Conservation (phyloP, 495 filamentous ascomycete species). For the Lichina pygmaea region DNA sequence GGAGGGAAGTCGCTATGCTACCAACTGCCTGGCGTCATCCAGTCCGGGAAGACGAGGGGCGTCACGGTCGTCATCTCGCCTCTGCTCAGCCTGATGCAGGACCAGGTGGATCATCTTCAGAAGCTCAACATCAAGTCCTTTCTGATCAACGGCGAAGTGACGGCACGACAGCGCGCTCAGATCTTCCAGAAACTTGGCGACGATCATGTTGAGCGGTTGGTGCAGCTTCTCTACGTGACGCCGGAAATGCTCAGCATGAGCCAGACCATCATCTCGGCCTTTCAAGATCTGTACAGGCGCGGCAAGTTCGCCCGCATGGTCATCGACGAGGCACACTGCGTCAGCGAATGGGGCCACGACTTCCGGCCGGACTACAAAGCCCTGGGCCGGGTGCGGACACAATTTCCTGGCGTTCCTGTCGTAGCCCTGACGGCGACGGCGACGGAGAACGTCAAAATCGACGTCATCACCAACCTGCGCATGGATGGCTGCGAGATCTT, state of each 20-base stretch:
- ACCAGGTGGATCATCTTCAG: slow-evolving; percentile 63
- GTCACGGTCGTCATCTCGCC: slow-evolving; percentile 91
- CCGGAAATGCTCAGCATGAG: slow-evolving; percentile 89
- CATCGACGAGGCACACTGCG: slow-evolving; percentile 94
- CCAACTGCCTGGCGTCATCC: slow-evolving; percentile 73
- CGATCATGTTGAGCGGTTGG: slow-evolving; percentile 30
- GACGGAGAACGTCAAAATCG: slow-evolving; percentile 69
- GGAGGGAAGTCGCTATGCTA: slow-evolving; percentile 95
- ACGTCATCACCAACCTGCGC: slow-evolving; percentile 66
- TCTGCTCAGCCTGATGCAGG: slow-evolving; percentile 82
- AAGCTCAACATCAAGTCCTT: slow-evolving; percentile 52
- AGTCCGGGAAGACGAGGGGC: slow-evolving; percentile 50
- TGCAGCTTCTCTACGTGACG: slow-evolving; percentile 81
- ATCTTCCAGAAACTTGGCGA: slow-evolving; percentile 33
- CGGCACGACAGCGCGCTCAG: slow-evolving; percentile 21
- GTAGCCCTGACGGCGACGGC: slow-evolving; percentile 92
- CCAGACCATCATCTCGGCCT: slow-evolving; percentile 24
- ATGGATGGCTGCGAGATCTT: slow-evolving; percentile 56
- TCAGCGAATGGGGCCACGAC: slow-evolving; percentile 97
- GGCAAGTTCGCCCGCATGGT: slow-evolving; percentile 65
- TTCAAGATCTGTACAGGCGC: slow-evolving; percentile 34
- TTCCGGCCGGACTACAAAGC: slow-evolving; percentile 92
- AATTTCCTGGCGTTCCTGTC: slow-evolving; percentile 52
- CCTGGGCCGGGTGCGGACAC: slow-evolving; percentile 39
- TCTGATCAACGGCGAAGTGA: slow-evolving; percentile 50